These are phyloP conservation scores for Daldinia decipiens DNA, from an alignment of 495 filamentous ascomycete species.

Conservation along the genomic window DNA sequence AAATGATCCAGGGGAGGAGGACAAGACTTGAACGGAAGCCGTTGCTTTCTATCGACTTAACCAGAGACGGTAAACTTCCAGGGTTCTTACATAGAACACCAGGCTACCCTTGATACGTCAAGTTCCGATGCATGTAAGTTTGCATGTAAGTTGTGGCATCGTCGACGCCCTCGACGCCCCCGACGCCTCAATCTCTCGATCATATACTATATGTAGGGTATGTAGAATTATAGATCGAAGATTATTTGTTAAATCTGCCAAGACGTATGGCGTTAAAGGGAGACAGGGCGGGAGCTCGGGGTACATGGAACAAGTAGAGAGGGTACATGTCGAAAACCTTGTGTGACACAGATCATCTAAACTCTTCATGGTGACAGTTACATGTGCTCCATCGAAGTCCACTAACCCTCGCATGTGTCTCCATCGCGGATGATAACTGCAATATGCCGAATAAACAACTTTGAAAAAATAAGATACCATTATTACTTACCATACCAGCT, in stretches of 20 bases:
- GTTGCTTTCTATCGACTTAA: not conserved
- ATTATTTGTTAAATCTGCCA: conserved; percentile 30
- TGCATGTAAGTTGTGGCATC: not conserved
- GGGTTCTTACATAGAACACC: conserved; percentile 2
- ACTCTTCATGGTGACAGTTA: not conserved
- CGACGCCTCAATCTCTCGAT: conserved; percentile 16
- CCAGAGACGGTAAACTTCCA: not conserved
- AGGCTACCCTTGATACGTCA: conserved; percentile 32
- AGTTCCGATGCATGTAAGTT: conserved; percentile 1
- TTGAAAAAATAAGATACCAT: not conserved
- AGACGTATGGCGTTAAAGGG: conserved; percentile 22
- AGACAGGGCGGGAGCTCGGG: conserved; percentile 11
- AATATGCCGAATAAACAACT: not conserved
- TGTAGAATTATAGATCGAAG: not conserved
- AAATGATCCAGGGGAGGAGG: not conserved
- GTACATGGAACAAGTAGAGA: conserved; percentile 32
- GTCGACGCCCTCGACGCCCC: conserved; percentile 9
- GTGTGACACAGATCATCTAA: conserved; percentile 25
- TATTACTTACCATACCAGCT: not conserved
- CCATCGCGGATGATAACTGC: not conserved
- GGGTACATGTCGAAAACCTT: conserved; percentile 42
- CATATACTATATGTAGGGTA: no score
- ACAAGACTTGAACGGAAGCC: not conserved
- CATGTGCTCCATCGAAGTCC: conserved; percentile 3
- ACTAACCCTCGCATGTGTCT: conserved; percentile 1